Base-by-base conservation (phyloP, 2,329 filamentous ascomycete species). In the Trichoderma sp. region DNA sequence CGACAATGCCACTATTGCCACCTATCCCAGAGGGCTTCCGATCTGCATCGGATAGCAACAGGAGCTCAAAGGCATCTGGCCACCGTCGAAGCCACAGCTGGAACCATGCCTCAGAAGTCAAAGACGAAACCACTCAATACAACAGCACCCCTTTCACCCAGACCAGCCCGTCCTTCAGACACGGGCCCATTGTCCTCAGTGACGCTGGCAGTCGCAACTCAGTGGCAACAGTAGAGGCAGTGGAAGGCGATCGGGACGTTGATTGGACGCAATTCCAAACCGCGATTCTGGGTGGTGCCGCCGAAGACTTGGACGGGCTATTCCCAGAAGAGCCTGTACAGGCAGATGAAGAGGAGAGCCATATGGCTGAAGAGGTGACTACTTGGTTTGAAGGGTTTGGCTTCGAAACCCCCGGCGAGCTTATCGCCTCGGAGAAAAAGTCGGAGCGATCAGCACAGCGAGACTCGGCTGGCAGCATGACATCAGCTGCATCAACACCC, bases 261-360 rank as follows among this genome's bases (percentile, higher is more conserved):
- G 88, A 91, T 81, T 90, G 88, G 88, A 88, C 86, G 6, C 88
- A 88, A 4, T 91, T 90, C 76, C 88, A 91, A 78, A 89, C 90
- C 84, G 88, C 89, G 17, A 89, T 90, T 64, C 80, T 87, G 0
- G 88, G 88, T 55, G 87, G 86, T 6, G 85, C 86, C 2, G 86
- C 85, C 34, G 87, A 88, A 23, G 87, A 88, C 12, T 53, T 71
- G 50, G 64, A 59, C 6, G 59, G 43, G 20, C 20, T 71, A 12
- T 66, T 72, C 53, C 61, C 68, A 7, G 62, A 63, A 15, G 81
- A 85, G 55, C 17, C 11, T 17, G 30, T 53, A 15, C 36, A 17
- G 23, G 28, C 67, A 47, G 82, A 82, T 6, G 85, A 87, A 69
- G 85, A 80, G 4, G 83, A 84, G 47, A 76, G 81, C 4, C 82